Percentiles rank a stretch among this genome's conserved stretches.
phyloP scores from a whole-genome alignment of 208 protist species.

The Leishmania gerbilli region DNA sequence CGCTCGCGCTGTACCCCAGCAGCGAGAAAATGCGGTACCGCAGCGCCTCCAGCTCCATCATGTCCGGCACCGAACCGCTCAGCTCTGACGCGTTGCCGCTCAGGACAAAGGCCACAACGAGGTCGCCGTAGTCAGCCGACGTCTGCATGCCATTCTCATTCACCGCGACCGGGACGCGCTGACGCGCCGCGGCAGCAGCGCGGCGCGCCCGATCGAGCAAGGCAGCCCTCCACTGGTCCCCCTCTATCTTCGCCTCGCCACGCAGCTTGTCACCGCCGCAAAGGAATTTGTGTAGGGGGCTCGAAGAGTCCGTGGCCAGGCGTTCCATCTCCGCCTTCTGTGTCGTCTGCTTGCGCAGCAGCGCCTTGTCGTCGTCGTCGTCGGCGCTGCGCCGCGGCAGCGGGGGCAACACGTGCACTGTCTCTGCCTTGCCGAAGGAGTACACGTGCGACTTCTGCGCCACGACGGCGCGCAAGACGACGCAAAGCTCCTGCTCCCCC shows the following conservation, averaged over 20 bases:
- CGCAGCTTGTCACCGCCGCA: slow-evolving; percentile 2
- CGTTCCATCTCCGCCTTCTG: slow-evolving; percentile 15
- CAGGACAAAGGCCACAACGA: slow-evolving; percentile 76
- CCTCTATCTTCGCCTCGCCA: slow-evolving; percentile 18
- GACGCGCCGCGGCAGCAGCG: slow-evolving; percentile 13
- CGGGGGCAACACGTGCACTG: slow-evolving; percentile 81
- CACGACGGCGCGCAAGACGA: slow-evolving; percentile 76
- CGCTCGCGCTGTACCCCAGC: slow-evolving; percentile 49
- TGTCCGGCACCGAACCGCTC: slow-evolving; percentile 61
- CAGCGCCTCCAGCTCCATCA: slow-evolving; percentile 74
- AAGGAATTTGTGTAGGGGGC: slow-evolving; percentile 39
- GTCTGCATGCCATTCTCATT: slow-evolving; percentile 32
- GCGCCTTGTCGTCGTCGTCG: slow-evolving; percentile 10
- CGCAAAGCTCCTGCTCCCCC: slow-evolving; percentile 52
- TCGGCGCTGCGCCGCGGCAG: slow-evolving; percentile 34
- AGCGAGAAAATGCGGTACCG: slow-evolving; percentile 83
- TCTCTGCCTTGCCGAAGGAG: slow-evolving; percentile 68
- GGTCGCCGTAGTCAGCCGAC: slow-evolving; percentile 70
- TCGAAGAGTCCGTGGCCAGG: slow-evolving; percentile 6
- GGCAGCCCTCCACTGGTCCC: slow-evolving; percentile 18
- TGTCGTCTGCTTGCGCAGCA: slow-evolving; percentile 22
- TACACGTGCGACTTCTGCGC: slow-evolving; percentile 74
- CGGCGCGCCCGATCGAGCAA: slow-evolving; percentile 30
- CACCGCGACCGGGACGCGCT: slow-evolving; percentile 20
- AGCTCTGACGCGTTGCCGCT: slow-evolving; percentile 54